Conservation (phyloP, 2,329 filamentous ascomycete genomes). For the Aureobasidium sp. region DNA sequence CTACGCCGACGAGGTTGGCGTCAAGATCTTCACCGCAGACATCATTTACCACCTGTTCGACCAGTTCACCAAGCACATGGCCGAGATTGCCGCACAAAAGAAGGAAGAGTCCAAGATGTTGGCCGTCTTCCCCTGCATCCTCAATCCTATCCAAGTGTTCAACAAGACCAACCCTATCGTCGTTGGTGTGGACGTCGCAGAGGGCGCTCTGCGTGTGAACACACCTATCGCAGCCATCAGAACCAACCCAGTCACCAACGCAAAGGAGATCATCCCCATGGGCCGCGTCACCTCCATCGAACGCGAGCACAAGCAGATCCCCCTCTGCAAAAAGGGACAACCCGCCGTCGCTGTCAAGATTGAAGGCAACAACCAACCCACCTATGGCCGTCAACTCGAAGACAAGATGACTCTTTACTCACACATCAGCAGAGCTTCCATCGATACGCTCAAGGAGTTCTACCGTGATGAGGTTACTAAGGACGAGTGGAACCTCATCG, state of each 20-base stretch:
- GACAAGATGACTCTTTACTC: constrained; percentile 85
- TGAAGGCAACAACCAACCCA: constrained; percentile 84
- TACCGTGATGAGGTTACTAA: constrained; percentile 80
- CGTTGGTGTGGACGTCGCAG: constrained; percentile 88
- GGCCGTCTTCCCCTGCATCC: constrained; percentile 93
- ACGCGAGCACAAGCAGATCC: constrained; percentile 92
- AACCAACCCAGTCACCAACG: constrained; percentile 67
- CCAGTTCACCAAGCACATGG: constrained; percentile 92
- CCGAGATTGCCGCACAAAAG: constrained; percentile 74
- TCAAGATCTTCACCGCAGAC: constrained; percentile 97
- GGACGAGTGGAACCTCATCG: constrained; percentile 91
- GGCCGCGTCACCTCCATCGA: constrained; percentile 97
- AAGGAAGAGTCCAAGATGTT: constrained; percentile 95
- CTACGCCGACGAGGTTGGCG: constrained; percentile 87
- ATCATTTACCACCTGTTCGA: constrained; percentile 99
- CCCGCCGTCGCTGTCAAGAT: constrained; percentile 98
- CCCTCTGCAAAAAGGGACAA: constrained; percentile 87
- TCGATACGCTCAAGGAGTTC: constrained; percentile 93
- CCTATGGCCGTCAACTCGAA: constrained; percentile 91
- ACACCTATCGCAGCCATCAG: constrained; percentile 87
- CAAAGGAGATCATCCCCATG: constrained; percentile 75
- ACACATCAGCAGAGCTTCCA: constrained; percentile 76
- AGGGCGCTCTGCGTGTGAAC: constrained; percentile 76
- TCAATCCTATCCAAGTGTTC: constrained; percentile 86
- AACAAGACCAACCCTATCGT: constrained; percentile 98